phyloP scores from a whole-genome alignment of 805 yeast genomes.

The Nakazawaea holstii region DNA sequence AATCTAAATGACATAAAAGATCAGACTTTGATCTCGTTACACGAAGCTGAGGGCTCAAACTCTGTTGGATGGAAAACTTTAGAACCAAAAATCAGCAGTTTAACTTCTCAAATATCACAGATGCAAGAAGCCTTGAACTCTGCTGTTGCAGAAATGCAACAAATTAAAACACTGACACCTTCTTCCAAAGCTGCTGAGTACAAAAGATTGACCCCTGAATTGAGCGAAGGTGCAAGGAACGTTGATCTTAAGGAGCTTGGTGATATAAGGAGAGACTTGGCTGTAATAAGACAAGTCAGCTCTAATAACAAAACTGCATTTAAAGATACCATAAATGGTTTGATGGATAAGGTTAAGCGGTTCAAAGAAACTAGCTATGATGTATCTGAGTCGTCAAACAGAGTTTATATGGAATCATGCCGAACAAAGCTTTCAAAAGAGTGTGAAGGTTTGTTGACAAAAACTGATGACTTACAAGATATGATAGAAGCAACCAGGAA shows the following conservation, averaged over 20 bases:
- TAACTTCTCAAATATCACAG: conserved; percentile 22
- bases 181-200: conserved; percentile 13
- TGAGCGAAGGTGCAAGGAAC: background rate
- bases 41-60: conserved; percentile 33
- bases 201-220: conserved; percentile 17
- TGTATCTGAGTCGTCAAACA: conserved; percentile 25
- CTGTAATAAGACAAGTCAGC: conserved; percentile 54
- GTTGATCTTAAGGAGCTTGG: conserved; percentile 26
- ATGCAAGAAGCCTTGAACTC: conserved; percentile 18
- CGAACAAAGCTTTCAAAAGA: conserved; percentile 69
- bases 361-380: conserved; percentile 45
- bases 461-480: conserved; percentile 90
- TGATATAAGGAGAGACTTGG: conserved; percentile 53
- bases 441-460: conserved; percentile 67
- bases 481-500: conserved; percentile 81
- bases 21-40: conserved; percentile 56
- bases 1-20: conserved; percentile 50
- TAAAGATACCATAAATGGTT: conserved; percentile 34
- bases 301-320: conserved; percentile 35
- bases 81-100: conserved; percentile 20
- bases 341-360: conserved; percentile 41
- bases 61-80: conserved; percentile 19
- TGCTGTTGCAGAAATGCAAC: conserved; percentile 5
- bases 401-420: conserved; percentile 70
- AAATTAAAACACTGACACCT: no score